Percentiles rank a stretch among this genome's conserved stretches.
phyloP scores from a whole-genome alignment of 306 rosid genomes.

The Prunus dulcis region DNA sequence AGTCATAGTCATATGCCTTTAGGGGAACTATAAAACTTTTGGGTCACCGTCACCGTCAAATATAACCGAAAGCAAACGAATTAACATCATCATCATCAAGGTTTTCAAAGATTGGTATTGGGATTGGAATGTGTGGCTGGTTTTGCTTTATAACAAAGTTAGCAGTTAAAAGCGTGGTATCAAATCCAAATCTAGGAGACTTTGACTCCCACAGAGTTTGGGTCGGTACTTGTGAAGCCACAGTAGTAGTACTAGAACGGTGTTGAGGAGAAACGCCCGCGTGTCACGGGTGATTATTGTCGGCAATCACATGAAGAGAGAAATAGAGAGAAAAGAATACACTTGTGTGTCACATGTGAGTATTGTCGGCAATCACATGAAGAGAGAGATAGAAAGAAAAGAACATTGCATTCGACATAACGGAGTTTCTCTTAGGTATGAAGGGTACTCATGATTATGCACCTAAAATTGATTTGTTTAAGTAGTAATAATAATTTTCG shows the following conservation, averaged over 20 bases:
- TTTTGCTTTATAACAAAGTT: neutral
- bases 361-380: too few species aligned
- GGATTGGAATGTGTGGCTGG: neutral
- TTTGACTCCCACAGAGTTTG: neutral
- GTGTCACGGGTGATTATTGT: too few species aligned
- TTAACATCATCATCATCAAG: neutral
- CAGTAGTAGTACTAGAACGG: neutral
- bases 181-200: neutral
- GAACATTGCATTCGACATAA: too few species aligned
- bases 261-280: too few species aligned
- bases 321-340: too few species aligned
- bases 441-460: neutral
- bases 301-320: too few species aligned
- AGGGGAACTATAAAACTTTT: neutral
- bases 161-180: neutral
- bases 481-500: neutral
- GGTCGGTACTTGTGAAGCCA: neutral
- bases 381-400: too few species aligned
- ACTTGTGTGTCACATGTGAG: fast-evolving
- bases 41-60: neutral
- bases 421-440: too few species aligned
- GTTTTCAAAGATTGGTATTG: neutral
- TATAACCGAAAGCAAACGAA: neutral
- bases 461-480: neutral
- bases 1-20: neutral